Percentiles rank a stretch among this genome's conserved stretches.
These are phyloP conservation scores for Cytospora leucostoma DNA, from an alignment of 2,329 filamentous ascomycete genomes.

Conservation along the genomic window DNA sequence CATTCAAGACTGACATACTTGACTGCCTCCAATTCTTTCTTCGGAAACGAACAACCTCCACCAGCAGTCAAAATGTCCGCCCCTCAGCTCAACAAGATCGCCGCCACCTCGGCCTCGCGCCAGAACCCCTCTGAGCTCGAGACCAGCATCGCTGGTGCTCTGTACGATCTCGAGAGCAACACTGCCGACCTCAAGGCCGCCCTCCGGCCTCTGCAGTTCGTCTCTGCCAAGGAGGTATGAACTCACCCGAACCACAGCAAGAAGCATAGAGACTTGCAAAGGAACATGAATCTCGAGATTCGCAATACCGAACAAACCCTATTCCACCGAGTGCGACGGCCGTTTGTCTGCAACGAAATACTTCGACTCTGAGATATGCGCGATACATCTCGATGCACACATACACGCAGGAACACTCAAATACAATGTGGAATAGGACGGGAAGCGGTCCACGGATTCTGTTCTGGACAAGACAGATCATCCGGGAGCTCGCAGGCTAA, in stretches of 20 bases:
- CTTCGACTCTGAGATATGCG: slow-evolving; percentile 21
- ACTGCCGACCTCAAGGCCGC: slow-evolving; percentile 95
- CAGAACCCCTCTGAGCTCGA: slow-evolving; percentile 97
- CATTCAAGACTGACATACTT: slow-evolving; percentile 22
- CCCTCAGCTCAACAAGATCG: slow-evolving; percentile 95
- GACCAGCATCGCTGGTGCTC: slow-evolving; percentile 92
- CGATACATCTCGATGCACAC: slow-evolving; percentile 28
- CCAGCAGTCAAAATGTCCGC: slow-evolving; percentile 59
- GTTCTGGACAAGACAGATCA: slow-evolving; percentile 38
- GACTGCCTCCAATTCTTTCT: slow-evolving; percentile 28
- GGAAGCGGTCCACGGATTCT: slow-evolving; percentile 71
- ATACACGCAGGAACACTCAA: slow-evolving; percentile 23
- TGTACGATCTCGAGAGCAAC: slow-evolving; percentile 99
- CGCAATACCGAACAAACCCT: slow-evolving; percentile 41
- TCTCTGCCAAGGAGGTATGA: slow-evolving; percentile 92
- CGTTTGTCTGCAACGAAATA: slow-evolving; percentile 25
- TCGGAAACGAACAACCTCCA: slow-evolving; percentile 30
- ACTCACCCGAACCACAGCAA: not conserved
- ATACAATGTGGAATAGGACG: slow-evolving; percentile 63
- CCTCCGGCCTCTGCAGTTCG: slow-evolving; percentile 96
- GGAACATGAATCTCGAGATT: slow-evolving; percentile 27
- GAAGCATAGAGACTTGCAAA: not conserved
- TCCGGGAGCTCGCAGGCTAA: slow-evolving; percentile 78
- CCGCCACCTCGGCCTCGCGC: slow-evolving; percentile 93
- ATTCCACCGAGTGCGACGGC: slow-evolving; percentile 42